Evolutionary conservation across 192 early-diverging fungal species (phyloP).

Genomic region (Coemansia furcata): DNA sequence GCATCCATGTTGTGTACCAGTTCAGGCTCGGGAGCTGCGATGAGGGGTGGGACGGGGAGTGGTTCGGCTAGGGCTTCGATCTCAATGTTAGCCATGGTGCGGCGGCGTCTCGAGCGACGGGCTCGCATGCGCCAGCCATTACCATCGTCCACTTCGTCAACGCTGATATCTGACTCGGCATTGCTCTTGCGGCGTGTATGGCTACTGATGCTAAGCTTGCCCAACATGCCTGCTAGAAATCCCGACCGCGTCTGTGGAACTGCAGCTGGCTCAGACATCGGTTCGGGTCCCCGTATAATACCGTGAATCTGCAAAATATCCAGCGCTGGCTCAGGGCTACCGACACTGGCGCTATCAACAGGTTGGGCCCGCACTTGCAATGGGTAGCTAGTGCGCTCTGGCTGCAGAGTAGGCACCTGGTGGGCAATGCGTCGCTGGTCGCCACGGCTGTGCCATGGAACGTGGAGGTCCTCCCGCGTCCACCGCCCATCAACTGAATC

Average conservation of each 20-base stretch:
- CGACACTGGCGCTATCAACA: not conserved
- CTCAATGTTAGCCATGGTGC: constrained; percentile 6
- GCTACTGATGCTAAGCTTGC: constrained; percentile 9
- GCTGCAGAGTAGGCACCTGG: not conserved
- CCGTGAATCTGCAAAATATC: not conserved
- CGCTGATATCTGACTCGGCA: not conserved
- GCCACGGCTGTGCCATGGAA: constrained; percentile 7
- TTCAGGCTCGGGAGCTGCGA: not conserved
- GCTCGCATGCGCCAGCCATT: constrained; percentile 9
- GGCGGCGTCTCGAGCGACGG: constrained; percentile 19
- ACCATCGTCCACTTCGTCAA: not conserved
- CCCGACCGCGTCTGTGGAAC: constrained; percentile 7
- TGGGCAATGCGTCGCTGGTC: not conserved
- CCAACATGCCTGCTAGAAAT: constrained; percentile 27
- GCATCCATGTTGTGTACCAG: not conserved
- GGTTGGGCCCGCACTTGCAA: not conserved
- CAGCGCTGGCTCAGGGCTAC: not conserved
- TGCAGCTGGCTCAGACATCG: not conserved
- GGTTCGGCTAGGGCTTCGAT: not conserved
- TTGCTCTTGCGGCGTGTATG: constrained; percentile 24
- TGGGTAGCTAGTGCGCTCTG: constrained; percentile 12
- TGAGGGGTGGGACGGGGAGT: not conserved
- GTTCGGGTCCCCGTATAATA: not conserved
- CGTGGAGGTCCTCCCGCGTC: constrained; percentile 5
- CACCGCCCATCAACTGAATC: not conserved